Evolutionary conservation across 805 yeast species (phyloP), one percentile per base, ranked within the genome.

Genomic region (Wickerhamiella australiensis): DNA sequence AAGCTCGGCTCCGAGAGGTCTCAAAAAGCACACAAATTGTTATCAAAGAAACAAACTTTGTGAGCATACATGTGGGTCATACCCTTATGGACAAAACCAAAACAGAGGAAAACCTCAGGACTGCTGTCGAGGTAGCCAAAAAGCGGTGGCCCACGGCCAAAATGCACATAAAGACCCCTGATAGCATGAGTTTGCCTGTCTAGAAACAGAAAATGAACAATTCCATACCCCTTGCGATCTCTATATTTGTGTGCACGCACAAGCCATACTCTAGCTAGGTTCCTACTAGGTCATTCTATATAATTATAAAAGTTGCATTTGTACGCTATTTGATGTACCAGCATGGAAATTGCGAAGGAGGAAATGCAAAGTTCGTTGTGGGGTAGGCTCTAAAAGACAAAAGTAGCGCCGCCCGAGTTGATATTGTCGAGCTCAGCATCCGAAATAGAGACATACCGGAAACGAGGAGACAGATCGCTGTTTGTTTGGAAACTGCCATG

Each of bases 321-420:
- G 25, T 47, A 54, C 18, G 38, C 50, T 11, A 56, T 56, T 2
- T 60, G 60, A 5, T 54, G 56, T 44, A 54, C 57, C 13, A 46
- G 46, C 23, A 58, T 58, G 59, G 57, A 47, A n/a, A 21, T 50
- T 3, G 40, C 35, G 31, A 54, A 50, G 41, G 47, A 56, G 12
- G 42, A 43, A 9, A 57, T 43, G 20, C 57, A 58, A 57, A 27
- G 53, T 59, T 1, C 52, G 56, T 15, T n/a, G n/a, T n/a, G n/a
- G 60, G 54, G 37, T 50, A 54, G 13, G 25, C 52, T 40, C n/a
- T 69, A 76, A 56, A 66, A 74, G 12, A 76, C 66, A 41, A 73
- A 59, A 35, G 73, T 78, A 31, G 95, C 95, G 57, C 96, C 96
- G 50, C 97, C 98, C 48, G 76, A 72, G 57, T 79, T 75, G 57